phyloP scores from a whole-genome alignment of 805 yeast species.

The Barnettozyma sucrosica region DNA sequence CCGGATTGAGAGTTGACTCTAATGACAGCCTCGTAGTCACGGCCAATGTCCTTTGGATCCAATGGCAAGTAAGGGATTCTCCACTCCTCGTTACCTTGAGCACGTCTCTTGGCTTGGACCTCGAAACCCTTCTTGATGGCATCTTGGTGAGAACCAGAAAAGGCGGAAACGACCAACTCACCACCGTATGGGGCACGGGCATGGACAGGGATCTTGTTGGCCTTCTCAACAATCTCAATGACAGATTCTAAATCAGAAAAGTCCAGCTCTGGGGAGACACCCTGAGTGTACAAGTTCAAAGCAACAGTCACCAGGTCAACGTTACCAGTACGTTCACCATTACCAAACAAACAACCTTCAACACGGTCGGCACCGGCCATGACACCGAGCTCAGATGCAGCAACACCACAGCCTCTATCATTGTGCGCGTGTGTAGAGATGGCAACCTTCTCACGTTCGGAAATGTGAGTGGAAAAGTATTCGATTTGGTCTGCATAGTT shows the following conservation, averaged over 20 bases:
- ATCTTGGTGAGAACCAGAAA: slow-evolving; percentile 69
- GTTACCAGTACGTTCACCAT: slow-evolving; percentile 83
- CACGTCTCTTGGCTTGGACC: slow-evolving; percentile 45
- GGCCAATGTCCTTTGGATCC: slow-evolving; percentile 77
- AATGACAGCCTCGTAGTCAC: slow-evolving; percentile 76
- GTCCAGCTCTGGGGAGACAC: slow-evolving; percentile 65
- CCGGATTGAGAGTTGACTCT: slow-evolving; percentile 86
- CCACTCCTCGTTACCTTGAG: slow-evolving; percentile 51
- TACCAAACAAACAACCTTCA: slow-evolving; percentile 78
- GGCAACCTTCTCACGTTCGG: slow-evolving; percentile 65
- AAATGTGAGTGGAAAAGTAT: slow-evolving; percentile 60
- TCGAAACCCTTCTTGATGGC: slow-evolving; percentile 64
- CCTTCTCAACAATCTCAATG: slow-evolving; percentile 65
- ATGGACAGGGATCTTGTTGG: slow-evolving; percentile 70
- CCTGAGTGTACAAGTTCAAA: slow-evolving; percentile 72
- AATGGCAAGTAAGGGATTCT: slow-evolving; percentile 70
- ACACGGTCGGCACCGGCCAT: slow-evolving; percentile 85
- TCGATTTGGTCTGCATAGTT: slow-evolving; percentile 78
- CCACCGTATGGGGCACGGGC: slow-evolving; percentile 81
- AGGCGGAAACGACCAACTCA: slow-evolving; percentile 71
- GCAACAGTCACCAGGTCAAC: slow-evolving; percentile 75
- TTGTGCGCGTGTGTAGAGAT: slow-evolving; percentile 73
- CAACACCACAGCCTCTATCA: slow-evolving; percentile 81
- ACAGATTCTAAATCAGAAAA: slow-evolving; percentile 62
- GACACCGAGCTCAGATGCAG: slow-evolving; percentile 71